Evolutionary conservation across 2,329 filamentous ascomycete species (phyloP).

Genomic region (Metarhizium guizhouense): DNA sequence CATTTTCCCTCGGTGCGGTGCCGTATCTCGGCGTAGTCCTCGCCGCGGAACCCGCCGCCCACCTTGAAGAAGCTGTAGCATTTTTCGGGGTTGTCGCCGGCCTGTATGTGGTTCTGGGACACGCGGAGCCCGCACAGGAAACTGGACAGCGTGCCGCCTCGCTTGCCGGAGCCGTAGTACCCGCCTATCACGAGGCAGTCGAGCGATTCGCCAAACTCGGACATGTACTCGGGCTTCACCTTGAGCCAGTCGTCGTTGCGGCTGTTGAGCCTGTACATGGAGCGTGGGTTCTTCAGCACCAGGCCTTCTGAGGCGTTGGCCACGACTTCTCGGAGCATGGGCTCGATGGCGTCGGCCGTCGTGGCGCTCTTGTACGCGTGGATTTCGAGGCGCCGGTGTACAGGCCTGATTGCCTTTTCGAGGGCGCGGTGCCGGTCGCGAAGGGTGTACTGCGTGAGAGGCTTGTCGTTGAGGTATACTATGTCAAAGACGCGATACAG

Average conservation of each 20-base stretch:
- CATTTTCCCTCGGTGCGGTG: constrained; percentile 88
- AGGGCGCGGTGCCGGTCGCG: constrained; percentile 72
- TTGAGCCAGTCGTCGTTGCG: constrained; percentile 97
- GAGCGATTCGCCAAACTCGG: constrained; percentile 85
- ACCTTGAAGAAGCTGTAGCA: constrained; percentile 97
- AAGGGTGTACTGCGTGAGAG: constrained; percentile 74
- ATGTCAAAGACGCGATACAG: constrained; percentile 87
- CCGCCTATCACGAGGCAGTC: constrained; percentile 86
- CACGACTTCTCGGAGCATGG: constrained; percentile 70
- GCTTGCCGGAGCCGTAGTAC: constrained; percentile 80
- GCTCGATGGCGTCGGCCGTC: constrained; percentile 65
- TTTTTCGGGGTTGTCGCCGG: constrained; percentile 57
- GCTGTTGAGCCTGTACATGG: constrained; percentile 77
- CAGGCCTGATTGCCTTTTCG: constrained; percentile 57
- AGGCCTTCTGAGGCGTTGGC: constrained; percentile 83
- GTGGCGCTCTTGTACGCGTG: constrained; percentile 62
- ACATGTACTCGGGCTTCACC: constrained; percentile 98
- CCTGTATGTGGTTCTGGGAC: constrained; percentile 56
- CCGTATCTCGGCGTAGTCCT: constrained; percentile 75
- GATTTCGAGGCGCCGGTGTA: constrained; percentile 73
- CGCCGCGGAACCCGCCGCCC: constrained; percentile 79
- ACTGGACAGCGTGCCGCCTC: constrained; percentile 74
- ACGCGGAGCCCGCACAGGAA: constrained; percentile 85
- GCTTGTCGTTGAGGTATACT: constrained; percentile 73
- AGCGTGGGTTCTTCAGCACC: constrained; percentile 87